Conservation (phyloP, 2,329 filamentous ascomycete genomes). For the Geoglossum cookeanum region DNA sequence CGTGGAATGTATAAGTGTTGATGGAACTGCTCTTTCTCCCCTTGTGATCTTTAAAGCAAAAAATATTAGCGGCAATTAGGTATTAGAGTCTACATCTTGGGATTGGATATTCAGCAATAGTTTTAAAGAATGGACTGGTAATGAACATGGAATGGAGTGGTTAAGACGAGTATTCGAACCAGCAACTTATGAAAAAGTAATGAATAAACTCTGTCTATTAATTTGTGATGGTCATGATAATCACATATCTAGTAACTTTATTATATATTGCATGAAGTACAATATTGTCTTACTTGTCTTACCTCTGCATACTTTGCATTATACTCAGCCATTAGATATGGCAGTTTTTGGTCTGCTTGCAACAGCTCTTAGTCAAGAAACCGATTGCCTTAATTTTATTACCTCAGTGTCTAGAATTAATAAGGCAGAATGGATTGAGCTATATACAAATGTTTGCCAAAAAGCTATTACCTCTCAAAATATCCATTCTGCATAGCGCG, state of each 20-base stretch:
- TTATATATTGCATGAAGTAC: too few species aligned
- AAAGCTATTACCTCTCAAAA: too few species aligned
- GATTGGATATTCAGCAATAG: conserved; percentile 4
- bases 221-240: too few species aligned
- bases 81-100: not conserved
- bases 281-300: not conserved
- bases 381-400: not conserved
- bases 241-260: too few species aligned
- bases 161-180: conserved; percentile 5
- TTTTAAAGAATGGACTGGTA: conserved; percentile 8
- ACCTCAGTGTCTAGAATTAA: too few species aligned
- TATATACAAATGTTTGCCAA: too few species aligned
- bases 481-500: too few species aligned
- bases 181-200: conserved; percentile 2
- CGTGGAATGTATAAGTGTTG: not conserved
- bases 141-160: conserved; percentile 8
- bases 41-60: not conserved
- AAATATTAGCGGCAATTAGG: not conserved
- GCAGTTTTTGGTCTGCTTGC: conserved; percentile 6
- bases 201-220: not conserved
- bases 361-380: not conserved
- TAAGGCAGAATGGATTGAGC: too few species aligned
- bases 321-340: not conserved
- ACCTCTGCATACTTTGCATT: conserved; percentile 8
- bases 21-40: not conserved